Evolutionary conservation across 2,329 filamentous ascomycete species (phyloP), one percentile per base, ranked within the genome.

Genomic region (Alternaria brassicicola): DNA sequence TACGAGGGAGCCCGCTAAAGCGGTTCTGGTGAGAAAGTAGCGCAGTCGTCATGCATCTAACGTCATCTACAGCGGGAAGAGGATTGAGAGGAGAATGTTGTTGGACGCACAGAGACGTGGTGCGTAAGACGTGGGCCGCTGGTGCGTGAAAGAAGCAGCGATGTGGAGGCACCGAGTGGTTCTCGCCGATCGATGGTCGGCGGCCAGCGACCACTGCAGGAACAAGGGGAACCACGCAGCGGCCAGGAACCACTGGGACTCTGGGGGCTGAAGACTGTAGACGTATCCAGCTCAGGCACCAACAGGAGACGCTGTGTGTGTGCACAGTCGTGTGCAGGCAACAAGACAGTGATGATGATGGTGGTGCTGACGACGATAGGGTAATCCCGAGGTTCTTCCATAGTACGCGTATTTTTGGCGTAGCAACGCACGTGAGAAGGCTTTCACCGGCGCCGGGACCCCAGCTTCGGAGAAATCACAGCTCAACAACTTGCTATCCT

Each of bases 171-270:
- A 52, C 57, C 55, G 61, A 57, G 42, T 47, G 47, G 59, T 52
- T 55, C 43, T 49, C 46, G 57, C 59, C 62, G 65, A 67, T 49
- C 38, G 52, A 59, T 55, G 55, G 63, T 61, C 55, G 54, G 64
- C 58, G 9, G 33, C 39, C 52, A 58, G 63, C 58, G 15, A 43
- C 43, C 54, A 58, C 57, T 64, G 65, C 65, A 68, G 60, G 55
- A 57, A 60, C 59, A 46, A 55, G 52, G 62, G 45, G 42, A 53
- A 38, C 28, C 38, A 49, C 36, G 28, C 50, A 54, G 43, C 38
- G n/a, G 30, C 28, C 39, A 45, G 21, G 39, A 53, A 53, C 51
- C 31, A 23, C 51, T 25, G 51, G 21, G 36, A 38, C 17, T 25
- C 23, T 41, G 45, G 33, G 33, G 45, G 36, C 35, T 51, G 25